Conservation (phyloP, 2,329 filamentous ascomycete genomes). For the Fusarium virguliforme region DNA sequence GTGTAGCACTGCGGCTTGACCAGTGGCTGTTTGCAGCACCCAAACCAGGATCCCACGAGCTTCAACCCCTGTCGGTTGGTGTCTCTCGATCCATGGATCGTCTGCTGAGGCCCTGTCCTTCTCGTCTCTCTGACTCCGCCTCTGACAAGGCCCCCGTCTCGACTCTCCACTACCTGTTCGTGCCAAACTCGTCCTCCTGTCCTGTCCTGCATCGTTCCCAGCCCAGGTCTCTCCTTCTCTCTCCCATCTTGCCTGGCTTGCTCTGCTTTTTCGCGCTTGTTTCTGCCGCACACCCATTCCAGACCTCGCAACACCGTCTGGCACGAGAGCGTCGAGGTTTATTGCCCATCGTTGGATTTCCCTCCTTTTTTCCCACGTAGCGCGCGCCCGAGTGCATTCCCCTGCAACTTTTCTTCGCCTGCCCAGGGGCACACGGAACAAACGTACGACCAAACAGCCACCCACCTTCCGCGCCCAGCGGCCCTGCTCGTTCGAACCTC, state of each 20-base stretch:
- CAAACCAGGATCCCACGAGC: constrained; percentile 27
- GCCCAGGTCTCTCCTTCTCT: constrained; percentile 24
- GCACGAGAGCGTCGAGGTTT: constrained; percentile 53
- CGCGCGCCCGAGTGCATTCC: constrained; percentile 40
- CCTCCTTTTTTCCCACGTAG: constrained; percentile 40
- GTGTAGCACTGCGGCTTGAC: constrained; percentile 27
- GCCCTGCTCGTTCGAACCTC: constrained; percentile 18
- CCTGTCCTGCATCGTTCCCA: constrained; percentile 37
- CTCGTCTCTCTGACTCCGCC: constrained; percentile 46
- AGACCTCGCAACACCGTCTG: constrained; percentile 55
- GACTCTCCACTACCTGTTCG: constrained; percentile 38
- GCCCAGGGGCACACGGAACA: constrained; percentile 39
- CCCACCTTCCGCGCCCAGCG: constrained; percentile 15
- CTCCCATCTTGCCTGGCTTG: constrained; percentile 35
- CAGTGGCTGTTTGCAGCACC: constrained; percentile 41
- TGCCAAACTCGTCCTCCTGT: constrained; percentile 34
- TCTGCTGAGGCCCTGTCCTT: constrained; percentile 27
- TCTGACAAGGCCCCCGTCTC: constrained; percentile 40
- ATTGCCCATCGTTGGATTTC: constrained; percentile 42
- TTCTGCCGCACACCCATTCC: constrained; percentile 51
- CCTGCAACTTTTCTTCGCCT: constrained; percentile 27
- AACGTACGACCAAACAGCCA: constrained; percentile 30
- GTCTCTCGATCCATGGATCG: constrained; percentile 33
- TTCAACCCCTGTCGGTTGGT: constrained; percentile 41
- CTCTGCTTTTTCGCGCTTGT: constrained; percentile 45